Evolutionary conservation across 768 basidiomycete species (phyloP).

Genomic region (Harrya chromipes): DNA sequence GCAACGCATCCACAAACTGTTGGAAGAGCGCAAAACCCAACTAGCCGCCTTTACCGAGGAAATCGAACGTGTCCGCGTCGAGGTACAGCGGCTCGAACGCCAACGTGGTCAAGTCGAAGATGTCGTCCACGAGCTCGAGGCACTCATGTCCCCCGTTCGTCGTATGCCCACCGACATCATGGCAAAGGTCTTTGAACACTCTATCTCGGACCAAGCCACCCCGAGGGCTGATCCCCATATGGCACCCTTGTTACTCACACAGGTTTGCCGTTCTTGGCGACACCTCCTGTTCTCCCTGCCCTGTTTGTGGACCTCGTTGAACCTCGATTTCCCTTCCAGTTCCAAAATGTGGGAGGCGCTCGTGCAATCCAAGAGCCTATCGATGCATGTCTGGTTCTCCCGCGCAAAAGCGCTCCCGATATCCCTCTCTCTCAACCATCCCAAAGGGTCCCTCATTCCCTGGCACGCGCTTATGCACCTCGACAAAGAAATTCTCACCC

Average conservation of each 20-base stretch:
- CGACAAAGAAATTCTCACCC: slow-evolving; percentile 28
- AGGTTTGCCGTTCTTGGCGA: slow-evolving; percentile 33
- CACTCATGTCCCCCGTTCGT: slow-evolving; percentile 28
- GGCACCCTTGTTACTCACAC: slow-evolving; percentile 26
- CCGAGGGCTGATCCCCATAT: slow-evolving; percentile 10
- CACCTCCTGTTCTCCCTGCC: slow-evolving; percentile 28
- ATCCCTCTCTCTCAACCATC: slow-evolving; percentile 23
- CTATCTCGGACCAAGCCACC: slow-evolving; percentile 7
- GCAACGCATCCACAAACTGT: slow-evolving; percentile 10
- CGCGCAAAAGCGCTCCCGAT: slow-evolving; percentile 29
- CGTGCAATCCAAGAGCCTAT: slow-evolving; percentile 25
- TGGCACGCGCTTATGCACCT: slow-evolving; percentile 29
- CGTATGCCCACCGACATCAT: slow-evolving; percentile 33
- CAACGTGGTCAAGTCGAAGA: slow-evolving; percentile 3
- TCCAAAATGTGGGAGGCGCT: slow-evolving; percentile 23
- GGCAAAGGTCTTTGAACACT: slow-evolving; percentile 25
- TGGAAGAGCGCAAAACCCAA: slow-evolving; percentile 15
- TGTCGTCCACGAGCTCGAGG: slow-evolving; percentile 26
- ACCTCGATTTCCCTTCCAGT: slow-evolving; percentile 21
- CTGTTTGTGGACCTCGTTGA: slow-evolving; percentile 22
- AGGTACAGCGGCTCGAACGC: slow-evolving; percentile 18
- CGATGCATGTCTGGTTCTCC: slow-evolving; percentile 31
- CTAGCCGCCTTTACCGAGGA: slow-evolving; percentile 16
- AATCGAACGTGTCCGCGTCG: slow-evolving; percentile 21
- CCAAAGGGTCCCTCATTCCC: slow-evolving; percentile 19